Percentiles rank a stretch among this genome's conserved stretches.
phyloP scores from a whole-genome alignment of 2,329 filamentous ascomycete genomes.

The Pseudogymnoascus sp. region DNA sequence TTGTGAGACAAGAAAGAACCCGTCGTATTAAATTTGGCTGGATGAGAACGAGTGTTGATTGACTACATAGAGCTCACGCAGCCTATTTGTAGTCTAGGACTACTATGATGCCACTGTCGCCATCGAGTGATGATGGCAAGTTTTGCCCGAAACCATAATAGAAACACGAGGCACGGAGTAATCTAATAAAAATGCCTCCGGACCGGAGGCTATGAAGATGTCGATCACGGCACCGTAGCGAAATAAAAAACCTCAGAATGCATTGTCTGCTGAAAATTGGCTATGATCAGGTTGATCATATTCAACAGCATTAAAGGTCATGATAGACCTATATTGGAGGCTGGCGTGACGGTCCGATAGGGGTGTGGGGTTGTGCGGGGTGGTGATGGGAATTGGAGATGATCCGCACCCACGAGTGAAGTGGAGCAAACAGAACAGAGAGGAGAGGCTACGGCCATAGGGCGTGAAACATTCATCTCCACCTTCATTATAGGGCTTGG shows the following conservation, averaged over 20 bases:
- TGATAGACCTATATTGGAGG: not conserved
- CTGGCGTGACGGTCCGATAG: conserved; percentile 5
- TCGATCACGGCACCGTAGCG: not conserved
- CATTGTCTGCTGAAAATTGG: not conserved
- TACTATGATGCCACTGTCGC: not conserved
- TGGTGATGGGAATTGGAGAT: not conserved
- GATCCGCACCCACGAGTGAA: not conserved
- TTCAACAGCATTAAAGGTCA: not conserved
- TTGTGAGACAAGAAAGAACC: not conserved
- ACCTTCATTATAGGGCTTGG: not conserved
- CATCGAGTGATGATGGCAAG: not conserved
- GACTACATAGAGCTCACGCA: not conserved
- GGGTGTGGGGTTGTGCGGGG: not conserved
- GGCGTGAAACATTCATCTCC: not conserved
- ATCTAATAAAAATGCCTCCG: not conserved
- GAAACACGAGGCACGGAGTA: not conserved
- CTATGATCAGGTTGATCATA: not conserved
- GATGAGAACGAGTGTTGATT: not conserved
- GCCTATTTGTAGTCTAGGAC: not conserved
- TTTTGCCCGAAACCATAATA: not conserved
- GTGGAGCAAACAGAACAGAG: not conserved
- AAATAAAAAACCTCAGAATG: not conserved
- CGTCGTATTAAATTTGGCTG: not conserved
- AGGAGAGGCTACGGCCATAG: not conserved
- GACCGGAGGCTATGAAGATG: not conserved